Percentiles rank a stretch among this genome's conserved stretches.
These are phyloP conservation scores for Scolecobasidium constrictum DNA, from an alignment of 2,329 filamentous ascomycete species.

Conservation along the genomic window DNA sequence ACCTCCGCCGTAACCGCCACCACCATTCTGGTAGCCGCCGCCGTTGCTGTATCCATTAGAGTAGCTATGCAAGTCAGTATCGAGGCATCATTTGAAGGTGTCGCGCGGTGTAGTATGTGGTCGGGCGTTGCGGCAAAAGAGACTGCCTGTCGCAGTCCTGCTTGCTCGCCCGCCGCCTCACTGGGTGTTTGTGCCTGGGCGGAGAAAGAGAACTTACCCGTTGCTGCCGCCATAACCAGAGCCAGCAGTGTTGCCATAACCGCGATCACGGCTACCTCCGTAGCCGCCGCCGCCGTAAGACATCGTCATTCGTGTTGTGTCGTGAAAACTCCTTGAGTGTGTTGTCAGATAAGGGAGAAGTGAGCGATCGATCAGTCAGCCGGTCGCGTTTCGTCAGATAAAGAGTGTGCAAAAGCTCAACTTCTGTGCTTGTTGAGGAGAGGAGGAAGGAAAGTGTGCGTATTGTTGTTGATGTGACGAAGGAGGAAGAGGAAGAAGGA, in stretches of 20 bases:
- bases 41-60: slow-evolving; percentile 23
- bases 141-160: neutral
- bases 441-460: neutral
- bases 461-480: too few relatives aligned
- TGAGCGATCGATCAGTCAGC: too few relatives aligned
- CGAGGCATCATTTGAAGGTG: too few relatives aligned
- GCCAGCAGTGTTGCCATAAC: slow-evolving; percentile 29
- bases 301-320: slow-evolving; percentile 40
- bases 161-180: neutral
- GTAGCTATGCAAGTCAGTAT: slow-evolving; percentile 6
- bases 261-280: slow-evolving; percentile 35
- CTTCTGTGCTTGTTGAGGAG: too few relatives aligned
- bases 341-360: too few relatives aligned
- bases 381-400: too few relatives aligned
- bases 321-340: too few relatives aligned
- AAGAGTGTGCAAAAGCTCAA: too few relatives aligned
- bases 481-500: neutral
- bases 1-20: slow-evolving; percentile 25
- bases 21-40: slow-evolving; percentile 19
- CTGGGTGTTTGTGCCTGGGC: slow-evolving; percentile 23
- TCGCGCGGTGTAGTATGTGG: slow-evolving; percentile 19
- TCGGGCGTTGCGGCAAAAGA: slow-evolving; percentile 33
- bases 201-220: slow-evolving; percentile 32
- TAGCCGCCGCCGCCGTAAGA: slow-evolving; percentile 52
- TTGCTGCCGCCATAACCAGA: slow-evolving; percentile 44